Base-by-base conservation (phyloP, 352 stramenopile genomes). In the Phytopythium sindhum region DNA sequence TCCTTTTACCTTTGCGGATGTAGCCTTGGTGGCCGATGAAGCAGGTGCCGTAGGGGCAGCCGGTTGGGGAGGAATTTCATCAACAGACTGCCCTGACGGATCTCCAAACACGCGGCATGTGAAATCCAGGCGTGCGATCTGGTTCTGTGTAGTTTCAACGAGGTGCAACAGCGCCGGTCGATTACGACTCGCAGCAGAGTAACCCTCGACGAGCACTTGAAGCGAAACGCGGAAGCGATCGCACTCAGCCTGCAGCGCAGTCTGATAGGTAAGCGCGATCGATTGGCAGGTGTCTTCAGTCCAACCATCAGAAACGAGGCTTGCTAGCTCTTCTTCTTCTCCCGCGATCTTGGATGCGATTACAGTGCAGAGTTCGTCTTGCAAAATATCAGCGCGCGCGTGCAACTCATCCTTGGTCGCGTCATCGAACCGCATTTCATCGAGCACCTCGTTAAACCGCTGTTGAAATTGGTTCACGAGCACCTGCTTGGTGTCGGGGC, bases 381-480 rank as follows among this genome's bases (percentile, higher is more conserved):
- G 82, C 19, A 96, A 59, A 3, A 93, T 68, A 56, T 97, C 89
- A 4, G 67, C 66, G 19, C 83, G 74, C 26, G 90, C 75, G 61
- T 96, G 80, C 17, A 97, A 65, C 64, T 97, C 89, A 17, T 78
- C 42, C 55, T 95, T 93, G n/a, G 81, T 93, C 14, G 73, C 45
- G 10, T 88, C 78, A 23, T 97, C 87, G 45, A 92, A 93, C 17
- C 90, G 84, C 75, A 97, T 90, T 28, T 91, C 86, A 17, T 93
- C 73, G 2, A 84, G n/a, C 23, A 96, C 75, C n/a, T 74, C 73
- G 58, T 96, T 96, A 60, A 94, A 94, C 15, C 68, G 70, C 8
- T 54, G 64, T 58, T 96, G 83, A 65, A 94, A 97, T 12, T 64
- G 58, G 44, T 85, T 80, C 4, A 97, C 64, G 28, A 81, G 42